phyloP scores from a whole-genome alignment of 2,329 filamentous ascomycete species.

The Trichoderma koningiopsis region DNA sequence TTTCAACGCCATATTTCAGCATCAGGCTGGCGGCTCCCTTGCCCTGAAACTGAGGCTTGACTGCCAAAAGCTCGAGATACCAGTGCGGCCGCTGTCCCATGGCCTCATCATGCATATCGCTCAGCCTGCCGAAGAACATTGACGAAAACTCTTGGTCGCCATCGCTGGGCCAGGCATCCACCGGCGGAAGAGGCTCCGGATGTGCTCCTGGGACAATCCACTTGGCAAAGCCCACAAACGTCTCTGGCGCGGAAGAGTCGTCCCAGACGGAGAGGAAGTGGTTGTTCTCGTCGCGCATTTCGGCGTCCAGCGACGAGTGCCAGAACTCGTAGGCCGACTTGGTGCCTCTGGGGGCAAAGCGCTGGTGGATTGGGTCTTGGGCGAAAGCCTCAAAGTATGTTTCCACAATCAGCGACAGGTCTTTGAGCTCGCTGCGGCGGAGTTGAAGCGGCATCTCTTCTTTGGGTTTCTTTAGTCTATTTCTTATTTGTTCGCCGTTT shows the following conservation, averaged over 20 bases:
- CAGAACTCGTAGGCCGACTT: constrained; percentile 18
- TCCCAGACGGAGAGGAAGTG: constrained; percentile 18
- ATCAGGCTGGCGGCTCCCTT: constrained; percentile 21
- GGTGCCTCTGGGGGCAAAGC: constrained; percentile 10
- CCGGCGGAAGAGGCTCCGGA: not conserved
- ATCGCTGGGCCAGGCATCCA: constrained; percentile 15
- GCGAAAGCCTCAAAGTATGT: constrained; percentile 23
- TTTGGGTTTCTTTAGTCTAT: not conserved
- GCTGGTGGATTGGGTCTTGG: constrained; percentile 15
- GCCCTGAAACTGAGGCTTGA: constrained; percentile 8
- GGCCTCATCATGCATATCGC: constrained; percentile 13
- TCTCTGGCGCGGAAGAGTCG: not conserved
- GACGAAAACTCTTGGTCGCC: constrained; percentile 18
- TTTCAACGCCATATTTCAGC: constrained; percentile 6
- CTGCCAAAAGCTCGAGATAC: constrained; percentile 20
- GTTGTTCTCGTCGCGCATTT: constrained; percentile 8
- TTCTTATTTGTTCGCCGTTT: not conserved
- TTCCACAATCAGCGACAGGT: constrained; percentile 18
- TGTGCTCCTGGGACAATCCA: constrained; percentile 9
- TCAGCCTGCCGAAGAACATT: constrained; percentile 14
- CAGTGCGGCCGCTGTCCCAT: constrained; percentile 20
- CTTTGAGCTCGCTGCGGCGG: not conserved
- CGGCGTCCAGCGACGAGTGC: not conserved
- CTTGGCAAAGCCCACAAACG: constrained; percentile 15
- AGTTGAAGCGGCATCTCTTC: constrained; percentile 7